These are phyloP conservation scores for Fusarium neocosmosporiellum DNA, from an alignment of 2,329 filamentous ascomycete species.

Conservation along the genomic window DNA sequence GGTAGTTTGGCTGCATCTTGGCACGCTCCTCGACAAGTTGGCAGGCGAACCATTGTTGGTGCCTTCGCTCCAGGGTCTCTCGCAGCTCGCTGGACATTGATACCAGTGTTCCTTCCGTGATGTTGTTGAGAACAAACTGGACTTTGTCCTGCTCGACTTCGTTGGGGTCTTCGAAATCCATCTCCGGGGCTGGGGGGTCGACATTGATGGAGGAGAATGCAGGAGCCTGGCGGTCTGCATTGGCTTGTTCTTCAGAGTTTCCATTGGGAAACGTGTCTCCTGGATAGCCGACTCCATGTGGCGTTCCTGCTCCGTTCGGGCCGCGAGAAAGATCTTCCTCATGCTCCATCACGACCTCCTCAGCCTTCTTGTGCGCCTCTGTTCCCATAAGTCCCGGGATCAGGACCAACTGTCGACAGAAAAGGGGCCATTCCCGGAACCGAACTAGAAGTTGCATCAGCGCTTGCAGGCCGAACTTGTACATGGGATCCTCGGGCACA, in stretches of 20 bases:
- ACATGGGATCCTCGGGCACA: constrained; percentile 87
- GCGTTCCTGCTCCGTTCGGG: constrained; percentile 61
- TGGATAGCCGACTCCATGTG: constrained; percentile 51
- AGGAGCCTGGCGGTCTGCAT: constrained; percentile 69
- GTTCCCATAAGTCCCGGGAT: constrained; percentile 86
- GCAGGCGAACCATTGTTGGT: constrained; percentile 96
- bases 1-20: constrained; percentile 97
- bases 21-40: constrained; percentile 96
- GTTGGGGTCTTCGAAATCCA: constrained; percentile 82
- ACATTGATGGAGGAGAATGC: constrained; percentile 84
- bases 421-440: constrained; percentile 93
- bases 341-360: constrained; percentile 79
- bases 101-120: constrained; percentile 88
- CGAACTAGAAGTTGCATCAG: constrained; percentile 87
- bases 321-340: constrained; percentile 69
- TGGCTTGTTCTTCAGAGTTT: constrained; percentile 70
- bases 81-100: constrained; percentile 86
- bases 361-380: constrained; percentile 83
- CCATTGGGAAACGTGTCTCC: constrained; percentile 75
- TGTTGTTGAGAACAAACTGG: constrained; percentile 95
- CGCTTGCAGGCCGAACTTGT: constrained; percentile 96
- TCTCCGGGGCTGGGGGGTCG: constrained; percentile 72
- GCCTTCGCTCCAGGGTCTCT: constrained; percentile 79
- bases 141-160: constrained; percentile 92
- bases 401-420: constrained; percentile 85